Conservation (phyloP, 2,329 filamentous ascomycete genomes). For the Alternaria infectoria region DNA sequence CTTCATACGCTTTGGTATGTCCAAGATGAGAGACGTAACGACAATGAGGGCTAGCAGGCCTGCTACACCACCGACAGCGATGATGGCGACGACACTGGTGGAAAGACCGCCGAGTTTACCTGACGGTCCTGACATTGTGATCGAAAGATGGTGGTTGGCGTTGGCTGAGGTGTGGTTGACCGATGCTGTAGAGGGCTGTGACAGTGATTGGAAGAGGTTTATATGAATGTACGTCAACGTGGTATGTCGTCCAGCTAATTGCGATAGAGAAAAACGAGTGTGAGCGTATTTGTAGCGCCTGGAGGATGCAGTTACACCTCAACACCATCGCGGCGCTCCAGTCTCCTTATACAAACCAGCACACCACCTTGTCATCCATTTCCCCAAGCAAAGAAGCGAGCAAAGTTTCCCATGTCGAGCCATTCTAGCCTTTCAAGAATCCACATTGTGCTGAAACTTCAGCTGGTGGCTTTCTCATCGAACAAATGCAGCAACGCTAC, state of each 20-base stretch:
- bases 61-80: conserved; percentile 13
- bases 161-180: background rate
- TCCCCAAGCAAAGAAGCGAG: background rate
- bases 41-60: conserved; percentile 16
- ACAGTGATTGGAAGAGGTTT: background rate
- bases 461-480: background rate
- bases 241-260: background rate
- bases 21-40: conserved; percentile 10
- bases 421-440: background rate
- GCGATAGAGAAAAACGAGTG: background rate
- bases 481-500: background rate
- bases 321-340: background rate
- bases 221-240: background rate
- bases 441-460: background rate
- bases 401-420: background rate
- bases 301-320: background rate
- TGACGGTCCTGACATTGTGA: background rate
- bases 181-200: no score
- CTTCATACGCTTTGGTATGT: conserved; percentile 17
- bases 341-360: background rate
- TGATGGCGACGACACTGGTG: conserved; percentile 13
- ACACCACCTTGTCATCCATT: background rate
- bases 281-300: background rate
- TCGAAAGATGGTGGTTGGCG: background rate
- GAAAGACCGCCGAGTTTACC: conserved; percentile 11